These are phyloP conservation scores for Xylaria scruposa DNA, from an alignment of 495 filamentous ascomycete genomes.

Conservation along the genomic window DNA sequence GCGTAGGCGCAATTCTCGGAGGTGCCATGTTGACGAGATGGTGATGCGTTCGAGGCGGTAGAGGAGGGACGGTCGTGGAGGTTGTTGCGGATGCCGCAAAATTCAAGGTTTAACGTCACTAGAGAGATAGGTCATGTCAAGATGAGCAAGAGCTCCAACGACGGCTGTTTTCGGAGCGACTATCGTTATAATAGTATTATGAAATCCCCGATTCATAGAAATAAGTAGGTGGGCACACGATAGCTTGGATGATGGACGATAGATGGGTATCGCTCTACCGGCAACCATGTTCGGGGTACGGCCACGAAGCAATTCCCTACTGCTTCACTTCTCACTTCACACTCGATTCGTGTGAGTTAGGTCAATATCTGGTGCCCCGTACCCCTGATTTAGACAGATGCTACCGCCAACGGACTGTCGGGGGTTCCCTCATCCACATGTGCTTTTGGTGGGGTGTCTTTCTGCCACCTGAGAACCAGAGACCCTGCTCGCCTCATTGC, in stretches of 20 bases:
- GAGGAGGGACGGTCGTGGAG: background rate
- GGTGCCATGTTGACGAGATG: conserved; percentile 20
- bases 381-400: background rate
- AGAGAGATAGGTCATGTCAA: background rate
- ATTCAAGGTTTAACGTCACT: background rate
- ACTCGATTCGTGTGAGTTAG: background rate
- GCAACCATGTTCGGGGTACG: background rate
- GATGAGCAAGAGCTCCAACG: background rate
- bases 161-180: background rate
- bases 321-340: background rate
- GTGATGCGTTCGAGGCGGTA: background rate
- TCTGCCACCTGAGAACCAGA: background rate
- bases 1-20: conserved; percentile 16
- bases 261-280: background rate
- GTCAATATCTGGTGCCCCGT: background rate
- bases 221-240: background rate
- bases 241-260: background rate
- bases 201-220: background rate
- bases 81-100: background rate
- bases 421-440: background rate
- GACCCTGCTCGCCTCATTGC: background rate
- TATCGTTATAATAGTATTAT: background rate
- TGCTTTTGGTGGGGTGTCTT: conserved; percentile 13
- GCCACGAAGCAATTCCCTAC: background rate
- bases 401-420: background rate